Evolutionary conservation across 2,329 filamentous ascomycete genomes (phyloP).

Genomic region (Phaeophleospora eucalypticola): DNA sequence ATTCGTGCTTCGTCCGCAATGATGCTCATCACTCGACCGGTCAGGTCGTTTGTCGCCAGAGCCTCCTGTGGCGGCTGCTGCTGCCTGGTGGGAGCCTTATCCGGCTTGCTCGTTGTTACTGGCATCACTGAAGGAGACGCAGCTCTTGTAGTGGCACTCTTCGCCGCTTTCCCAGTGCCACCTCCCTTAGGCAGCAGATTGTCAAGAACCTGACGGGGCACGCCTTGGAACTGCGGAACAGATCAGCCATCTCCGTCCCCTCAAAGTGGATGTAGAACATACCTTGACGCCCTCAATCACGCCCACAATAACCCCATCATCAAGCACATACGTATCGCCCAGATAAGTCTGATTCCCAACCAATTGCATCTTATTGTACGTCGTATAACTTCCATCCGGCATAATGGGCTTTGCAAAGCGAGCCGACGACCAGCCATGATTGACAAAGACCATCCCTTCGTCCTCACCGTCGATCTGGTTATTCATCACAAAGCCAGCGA

Average conservation of each 20-base stretch:
- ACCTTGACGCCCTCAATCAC: conserved; percentile 37
- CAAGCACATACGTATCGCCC: conserved; percentile 15
- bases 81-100: background rate
- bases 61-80: background rate
- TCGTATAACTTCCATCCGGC: conserved; percentile 18
- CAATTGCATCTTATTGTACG: conserved; percentile 2
- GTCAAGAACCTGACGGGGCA: conserved; percentile 47
- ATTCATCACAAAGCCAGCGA: conserved; percentile 28
- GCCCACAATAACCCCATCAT: conserved; percentile 18
- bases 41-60: too few relatives aligned
- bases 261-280: too few relatives aligned
- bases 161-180: background rate
- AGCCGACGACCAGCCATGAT: conserved; percentile 29
- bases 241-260: too few relatives aligned
- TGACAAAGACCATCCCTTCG: background rate
- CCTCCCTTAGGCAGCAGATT: background rate
- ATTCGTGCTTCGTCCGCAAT: conserved; percentile 16
- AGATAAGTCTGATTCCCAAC: background rate
- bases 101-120: background rate
- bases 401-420: conserved; percentile 26
- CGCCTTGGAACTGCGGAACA: conserved; percentile 63
- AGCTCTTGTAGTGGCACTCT: background rate
- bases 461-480: background rate
- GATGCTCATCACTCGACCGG: conserved; percentile 12
- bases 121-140: background rate